Base-by-base conservation (phyloP, 345 rosid species). In the Iberis pinnata region DNA sequence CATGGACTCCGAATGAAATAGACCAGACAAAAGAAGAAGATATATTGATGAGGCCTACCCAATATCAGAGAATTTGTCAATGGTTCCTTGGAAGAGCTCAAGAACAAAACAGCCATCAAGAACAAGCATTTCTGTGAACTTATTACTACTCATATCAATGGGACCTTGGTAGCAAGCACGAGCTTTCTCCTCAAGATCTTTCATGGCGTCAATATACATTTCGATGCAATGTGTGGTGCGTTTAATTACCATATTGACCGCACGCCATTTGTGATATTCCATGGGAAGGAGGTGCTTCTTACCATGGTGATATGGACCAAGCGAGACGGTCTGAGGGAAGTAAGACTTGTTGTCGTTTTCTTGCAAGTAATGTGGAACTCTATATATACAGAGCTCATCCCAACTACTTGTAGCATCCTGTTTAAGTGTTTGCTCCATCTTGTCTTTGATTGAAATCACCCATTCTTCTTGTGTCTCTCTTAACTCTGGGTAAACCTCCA, bases 291-390 rank as follows among this genome's bases (percentile, higher is more conserved):
- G 80, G 12, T 77, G 81, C 37, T 51, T 58, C 58, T 74, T 75
- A 5, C 79, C 82, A 18, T 78, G 86, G 61, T 89, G 89, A 60
- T 83, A 86, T 18, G 97, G 95, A 56, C 93, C 89, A 33, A 86
- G 27, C 5, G 92, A 89, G 24, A 78, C 83, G 12, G 75, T 73
- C 53, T 81, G 97, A 6, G 93, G 97, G 11, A 65, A 63, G 56
- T 76, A 77, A 19, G 86, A 88, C 50, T 73, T 86, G 47, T 78
- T 78, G 48, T 89, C 88, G 2, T 73, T 80, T 19, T 81, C 67
- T 16, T 45, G 51, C 4, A 67, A 8, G 43, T 67, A 49, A 15
- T 39, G 62, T 29, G 66, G 64, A 14, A 63, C 35, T 48, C 55
- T 49, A 13, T 67, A 62, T 22, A 63, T 63, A 20, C 50, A 57